phyloP scores from a whole-genome alignment of 2,329 filamentous ascomycete species.

The Botrytis byssoidea region DNA sequence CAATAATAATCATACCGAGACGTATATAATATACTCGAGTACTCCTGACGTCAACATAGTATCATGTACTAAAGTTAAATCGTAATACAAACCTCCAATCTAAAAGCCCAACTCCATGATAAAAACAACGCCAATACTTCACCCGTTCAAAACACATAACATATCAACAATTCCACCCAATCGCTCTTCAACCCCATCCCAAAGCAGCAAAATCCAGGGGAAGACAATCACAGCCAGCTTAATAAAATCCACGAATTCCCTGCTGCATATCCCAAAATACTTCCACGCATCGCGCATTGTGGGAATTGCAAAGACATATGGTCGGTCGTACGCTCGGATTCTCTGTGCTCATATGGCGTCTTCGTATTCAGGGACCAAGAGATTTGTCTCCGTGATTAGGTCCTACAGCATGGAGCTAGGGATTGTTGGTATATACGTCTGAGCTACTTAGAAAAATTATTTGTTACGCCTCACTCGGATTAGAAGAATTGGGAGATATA shows the following conservation, averaged over 20 bases:
- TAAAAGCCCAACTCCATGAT: background rate
- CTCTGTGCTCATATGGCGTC: background rate
- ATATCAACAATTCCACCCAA: background rate
- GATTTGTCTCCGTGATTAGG: background rate
- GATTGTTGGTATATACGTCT: background rate
- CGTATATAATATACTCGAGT: background rate
- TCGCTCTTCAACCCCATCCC: background rate
- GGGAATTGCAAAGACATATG: background rate
- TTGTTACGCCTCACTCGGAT: background rate
- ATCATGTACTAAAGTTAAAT: background rate
- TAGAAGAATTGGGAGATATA: background rate
- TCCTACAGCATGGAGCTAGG: background rate
- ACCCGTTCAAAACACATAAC: background rate
- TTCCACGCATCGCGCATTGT: background rate
- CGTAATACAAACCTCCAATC: background rate
- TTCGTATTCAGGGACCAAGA: background rate
- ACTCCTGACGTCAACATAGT: background rate
- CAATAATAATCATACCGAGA: background rate
- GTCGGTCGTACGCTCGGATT: constrained; percentile 7
- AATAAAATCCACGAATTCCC: background rate
- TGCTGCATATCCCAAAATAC: background rate
- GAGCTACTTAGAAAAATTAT: background rate
- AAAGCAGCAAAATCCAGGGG: background rate
- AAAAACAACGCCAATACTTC: background rate
- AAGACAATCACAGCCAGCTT: background rate